Percentiles rank a stretch among this genome's conserved stretches.
Conservation (phyloP, 495 filamentous ascomycete species). For the Durotheca rogersii region DNA sequence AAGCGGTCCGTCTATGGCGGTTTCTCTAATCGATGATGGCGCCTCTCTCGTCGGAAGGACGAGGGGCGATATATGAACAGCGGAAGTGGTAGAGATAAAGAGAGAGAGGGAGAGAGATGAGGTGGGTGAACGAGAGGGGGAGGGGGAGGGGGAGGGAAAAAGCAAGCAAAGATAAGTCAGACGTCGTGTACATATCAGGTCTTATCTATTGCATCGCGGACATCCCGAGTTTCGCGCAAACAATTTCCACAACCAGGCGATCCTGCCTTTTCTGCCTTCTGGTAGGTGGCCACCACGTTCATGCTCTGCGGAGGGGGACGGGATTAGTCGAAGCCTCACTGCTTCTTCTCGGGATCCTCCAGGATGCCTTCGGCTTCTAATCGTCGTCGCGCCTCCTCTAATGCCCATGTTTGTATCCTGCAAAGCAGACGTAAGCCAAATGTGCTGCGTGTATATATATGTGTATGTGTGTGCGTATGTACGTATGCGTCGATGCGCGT, state of each 20-base stretch:
- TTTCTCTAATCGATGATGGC: constrained; percentile 25
- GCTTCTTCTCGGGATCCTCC: constrained; percentile 58
- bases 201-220: constrained; percentile 7
- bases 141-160: background rate
- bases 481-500: too few species aligned
- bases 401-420: constrained; percentile 98
- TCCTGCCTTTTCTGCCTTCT: too few species aligned
- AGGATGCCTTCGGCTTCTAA: constrained; percentile 95
- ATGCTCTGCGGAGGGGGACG: constrained; percentile 1
- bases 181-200: constrained; percentile 28
- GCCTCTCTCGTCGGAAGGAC: constrained; percentile 8
- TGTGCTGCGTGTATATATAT: too few species aligned
- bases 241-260: too few species aligned
- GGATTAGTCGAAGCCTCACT: constrained; percentile 1
- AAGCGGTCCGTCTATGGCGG: constrained; percentile 30
- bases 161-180: constrained; percentile 21
- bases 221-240: too few species aligned
- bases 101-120: background rate
- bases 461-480: too few species aligned
- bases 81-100: too few species aligned
- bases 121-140: background rate
- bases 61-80: background rate
- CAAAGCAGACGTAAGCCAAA: too few species aligned
- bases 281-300: too few species aligned
- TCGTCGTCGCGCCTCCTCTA: constrained; percentile 91